Evolutionary conservation across 169 alveolate species (phyloP).

Genomic region (Eimeria falciformis): DNA sequence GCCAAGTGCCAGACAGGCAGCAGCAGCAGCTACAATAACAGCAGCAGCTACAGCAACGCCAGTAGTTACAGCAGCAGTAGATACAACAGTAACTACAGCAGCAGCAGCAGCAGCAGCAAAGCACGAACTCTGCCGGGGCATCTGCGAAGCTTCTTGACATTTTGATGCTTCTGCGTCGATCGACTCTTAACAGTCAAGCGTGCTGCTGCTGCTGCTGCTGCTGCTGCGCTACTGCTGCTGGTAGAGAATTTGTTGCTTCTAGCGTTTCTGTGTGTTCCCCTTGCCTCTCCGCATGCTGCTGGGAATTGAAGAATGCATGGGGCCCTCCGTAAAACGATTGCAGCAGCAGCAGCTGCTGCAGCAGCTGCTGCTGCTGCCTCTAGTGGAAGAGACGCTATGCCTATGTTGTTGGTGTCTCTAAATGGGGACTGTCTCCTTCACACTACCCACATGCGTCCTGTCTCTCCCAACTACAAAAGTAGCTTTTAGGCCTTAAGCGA

Average conservation of each 20-base stretch:
- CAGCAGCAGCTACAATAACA: background rate
- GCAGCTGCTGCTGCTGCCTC: no score
- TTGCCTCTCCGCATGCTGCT: no score
- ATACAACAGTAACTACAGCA: background rate
- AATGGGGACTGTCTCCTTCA: no score
- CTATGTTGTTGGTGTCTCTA: no score
- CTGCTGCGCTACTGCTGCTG: conserved; percentile 3
- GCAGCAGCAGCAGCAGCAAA: background rate
- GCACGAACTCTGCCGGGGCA: background rate
- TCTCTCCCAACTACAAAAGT: no score
- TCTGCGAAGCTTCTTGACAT: background rate
- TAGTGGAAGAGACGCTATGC: no score
- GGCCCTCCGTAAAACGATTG: no score
- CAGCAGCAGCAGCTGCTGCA: no score
- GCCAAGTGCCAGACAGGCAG: background rate
- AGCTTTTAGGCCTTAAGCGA: no score
- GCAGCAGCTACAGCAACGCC: conserved; percentile 24
- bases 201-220: conserved; percentile 33
- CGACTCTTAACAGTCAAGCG: no score
- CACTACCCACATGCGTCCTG: no score
- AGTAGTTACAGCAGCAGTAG: background rate
- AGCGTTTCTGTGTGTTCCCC: background rate
- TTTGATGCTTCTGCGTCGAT: background rate
- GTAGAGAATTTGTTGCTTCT: background rate
- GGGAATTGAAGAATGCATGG: no score